These are phyloP conservation scores for Aspergillus avenaceus DNA, from an alignment of 495 filamentous ascomycete genomes.

Conservation along the genomic window DNA sequence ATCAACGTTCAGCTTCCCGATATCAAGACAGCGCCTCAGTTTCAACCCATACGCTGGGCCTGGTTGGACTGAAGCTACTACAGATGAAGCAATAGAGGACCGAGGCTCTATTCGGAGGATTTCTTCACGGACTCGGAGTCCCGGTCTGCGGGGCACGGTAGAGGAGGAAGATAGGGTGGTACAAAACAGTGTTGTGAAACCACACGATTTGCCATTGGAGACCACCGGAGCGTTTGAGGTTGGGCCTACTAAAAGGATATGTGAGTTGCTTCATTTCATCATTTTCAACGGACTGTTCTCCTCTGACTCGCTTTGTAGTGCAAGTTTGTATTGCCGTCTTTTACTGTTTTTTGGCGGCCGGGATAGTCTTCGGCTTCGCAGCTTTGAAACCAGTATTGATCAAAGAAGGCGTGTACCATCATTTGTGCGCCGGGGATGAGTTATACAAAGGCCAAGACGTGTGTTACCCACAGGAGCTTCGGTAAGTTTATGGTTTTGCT, in stretches of 20 bases:
- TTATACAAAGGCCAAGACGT: conserved; percentile 57
- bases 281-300: not conserved
- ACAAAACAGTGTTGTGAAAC: conserved; percentile 6
- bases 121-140: conserved; percentile 22
- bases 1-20: conserved; percentile 27
- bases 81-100: conserved; percentile 28
- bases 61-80: conserved; percentile 32
- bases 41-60: conserved; percentile 45
- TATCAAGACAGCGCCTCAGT: conserved; percentile 29
- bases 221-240: conserved; percentile 69
- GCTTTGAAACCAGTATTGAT: conserved; percentile 81
- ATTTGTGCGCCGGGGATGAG: conserved; percentile 58
- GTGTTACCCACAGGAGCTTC: conserved; percentile 73
- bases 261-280: conserved; percentile 35
- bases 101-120: conserved; percentile 18
- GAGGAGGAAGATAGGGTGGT: conserved; percentile 1
- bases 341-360: conserved; percentile 79
- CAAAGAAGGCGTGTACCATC: conserved; percentile 66
- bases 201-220: conserved; percentile 16
- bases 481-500: conserved; percentile 30
- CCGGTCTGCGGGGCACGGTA: conserved; percentile 8
- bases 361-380: conserved; percentile 74
- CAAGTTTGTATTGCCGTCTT: conserved; percentile 57
- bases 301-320: conserved; percentile 12
- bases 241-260: conserved; percentile 55